A percentile compares a stretch with the other conserved stretches of the same genome.
Conservation (phyloP, 2,329 filamentous ascomycete species). For the Ceratocystis huliohia region DNA sequence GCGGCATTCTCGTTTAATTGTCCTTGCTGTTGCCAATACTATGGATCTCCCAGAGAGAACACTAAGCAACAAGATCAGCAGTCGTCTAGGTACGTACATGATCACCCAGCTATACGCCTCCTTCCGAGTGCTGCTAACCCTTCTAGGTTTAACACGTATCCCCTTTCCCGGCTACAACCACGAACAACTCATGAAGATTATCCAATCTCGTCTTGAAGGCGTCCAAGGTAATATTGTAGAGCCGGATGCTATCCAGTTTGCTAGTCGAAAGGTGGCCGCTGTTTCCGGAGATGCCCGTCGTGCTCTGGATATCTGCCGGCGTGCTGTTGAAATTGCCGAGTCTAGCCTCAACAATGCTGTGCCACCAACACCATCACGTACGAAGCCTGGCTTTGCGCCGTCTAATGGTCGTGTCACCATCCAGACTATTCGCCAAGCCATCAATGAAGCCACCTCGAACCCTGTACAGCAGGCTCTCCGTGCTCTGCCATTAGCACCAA, state of each 20-base stretch:
- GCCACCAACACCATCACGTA: conserved; percentile 25
- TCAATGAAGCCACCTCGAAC: conserved; percentile 86
- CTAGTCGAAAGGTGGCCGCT: conserved; percentile 88
- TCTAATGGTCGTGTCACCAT: conserved; percentile 61
- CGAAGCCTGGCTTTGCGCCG: conserved; percentile 32
- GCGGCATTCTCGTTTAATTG: conserved; percentile 82
- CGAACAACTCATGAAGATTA: conserved; percentile 93
- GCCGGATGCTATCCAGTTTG: conserved; percentile 87
- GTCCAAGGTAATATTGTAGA: conserved; percentile 85
- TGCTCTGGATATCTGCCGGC: conserved; percentile 85
- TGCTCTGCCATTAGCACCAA: conserved; percentile 65
- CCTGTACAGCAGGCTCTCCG: conserved; percentile 83
- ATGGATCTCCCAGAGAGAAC: conserved; percentile 97
- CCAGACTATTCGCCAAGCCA: conserved; percentile 82
- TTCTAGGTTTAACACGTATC: conserved; percentile 65
- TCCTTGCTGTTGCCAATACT: conserved; percentile 93
- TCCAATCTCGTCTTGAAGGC: conserved; percentile 80
- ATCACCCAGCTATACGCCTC: background rate
- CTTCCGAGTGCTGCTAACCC: background rate
- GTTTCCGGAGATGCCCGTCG: conserved; percentile 89
- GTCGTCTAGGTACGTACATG: conserved; percentile 49
- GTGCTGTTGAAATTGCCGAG: conserved; percentile 91
- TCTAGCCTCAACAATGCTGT: conserved; percentile 24
- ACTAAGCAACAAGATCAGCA: conserved; percentile 96
- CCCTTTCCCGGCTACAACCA: conserved; percentile 97